Conservation (phyloP, 2,329 filamentous ascomycete species). For the Blastomyces emzantsi region DNA sequence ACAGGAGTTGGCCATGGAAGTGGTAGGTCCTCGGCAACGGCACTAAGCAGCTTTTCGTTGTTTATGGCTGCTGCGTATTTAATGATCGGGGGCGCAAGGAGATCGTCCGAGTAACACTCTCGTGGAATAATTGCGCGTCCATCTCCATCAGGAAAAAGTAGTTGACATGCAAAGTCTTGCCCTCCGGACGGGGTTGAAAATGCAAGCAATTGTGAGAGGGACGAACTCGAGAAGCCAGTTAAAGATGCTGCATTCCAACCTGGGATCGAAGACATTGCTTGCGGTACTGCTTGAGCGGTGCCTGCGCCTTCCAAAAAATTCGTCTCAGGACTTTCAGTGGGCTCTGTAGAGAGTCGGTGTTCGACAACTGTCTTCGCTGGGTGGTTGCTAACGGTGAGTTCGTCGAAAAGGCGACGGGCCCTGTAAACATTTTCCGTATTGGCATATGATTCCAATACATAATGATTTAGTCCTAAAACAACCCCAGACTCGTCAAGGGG, state of each 20-base stretch:
- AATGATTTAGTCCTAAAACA: slow-evolving; percentile 15
- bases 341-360: not conserved
- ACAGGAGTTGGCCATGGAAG: slow-evolving; percentile 29
- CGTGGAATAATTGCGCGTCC: slow-evolving; percentile 45
- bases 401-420: slow-evolving; percentile 13
- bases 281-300: not conserved
- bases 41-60: slow-evolving; percentile 30
- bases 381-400: slow-evolving; percentile 5
- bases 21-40: slow-evolving; percentile 24
- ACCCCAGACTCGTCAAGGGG: slow-evolving; percentile 11
- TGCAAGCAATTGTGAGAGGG: slow-evolving; percentile 45
- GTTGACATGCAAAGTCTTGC: slow-evolving; percentile 45
- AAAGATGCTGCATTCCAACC: not conserved
- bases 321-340: not conserved
- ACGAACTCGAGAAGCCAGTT: slow-evolving; percentile 33
- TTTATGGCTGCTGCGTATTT: slow-evolving; percentile 45
- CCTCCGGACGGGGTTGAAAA: slow-evolving; percentile 39
- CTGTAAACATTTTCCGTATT: slow-evolving; percentile 11
- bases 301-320: too few relatives aligned
- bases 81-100: slow-evolving; percentile 45
- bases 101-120: slow-evolving; percentile 38
- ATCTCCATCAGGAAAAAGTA: slow-evolving; percentile 45
- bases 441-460: slow-evolving; percentile 16
- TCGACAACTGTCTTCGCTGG: not conserved
- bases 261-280: not conserved